Base-by-base conservation (phyloP, 352 stramenopile species). In the Globisporangium nodosum region DNA sequence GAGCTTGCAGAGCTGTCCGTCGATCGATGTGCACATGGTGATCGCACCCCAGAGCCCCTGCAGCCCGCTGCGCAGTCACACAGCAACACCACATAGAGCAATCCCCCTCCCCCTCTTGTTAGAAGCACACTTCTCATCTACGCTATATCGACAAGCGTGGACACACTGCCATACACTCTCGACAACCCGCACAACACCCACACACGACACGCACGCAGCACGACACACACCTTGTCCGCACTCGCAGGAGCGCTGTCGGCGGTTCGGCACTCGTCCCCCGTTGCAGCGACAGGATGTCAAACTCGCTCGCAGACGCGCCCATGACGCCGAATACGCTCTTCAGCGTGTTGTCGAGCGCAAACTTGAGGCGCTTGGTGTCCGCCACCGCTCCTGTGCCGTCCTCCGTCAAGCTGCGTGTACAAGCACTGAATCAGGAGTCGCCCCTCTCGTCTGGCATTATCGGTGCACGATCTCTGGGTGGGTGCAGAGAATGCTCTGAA, bases 11-110 rank as follows among this genome's bases (percentile, higher is more conserved):
- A 66, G 49, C 49, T 66, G 61, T 39, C 75, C 73, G 51, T 89
- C 81, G 9, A 92, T 65, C 13, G 68, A 70, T 37, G 82, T 85
- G 62, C 80, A 90, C 73, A 90, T 86, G n/a, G 74, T 87, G 52
- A 90, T 70, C 27, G 80, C 80, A 13, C 80, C 80, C 66, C 78
- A 75, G 11, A 92, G 64, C 1, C 62, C 73, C 55, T 89, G 68
- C 39, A 92, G 56, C 42, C 76, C 80, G 40, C 78, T 79, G 56
- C n/a, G 13, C 12, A 37, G 11, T 3, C 4, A 12, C 39, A 49
- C 31, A 18, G 13, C 37, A 27, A 27, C 24, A 3, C 24, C 24
- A 3, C 24, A 27, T 27, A 27, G 24, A 27, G 24, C 24, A 27
- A 27, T 27, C 24, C 24, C 24, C 24, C 24, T 27, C 24, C 24